These are phyloP conservation scores for Periconia digitata DNA, from an alignment of 2,329 filamentous ascomycete species.

Conservation along the genomic window DNA sequence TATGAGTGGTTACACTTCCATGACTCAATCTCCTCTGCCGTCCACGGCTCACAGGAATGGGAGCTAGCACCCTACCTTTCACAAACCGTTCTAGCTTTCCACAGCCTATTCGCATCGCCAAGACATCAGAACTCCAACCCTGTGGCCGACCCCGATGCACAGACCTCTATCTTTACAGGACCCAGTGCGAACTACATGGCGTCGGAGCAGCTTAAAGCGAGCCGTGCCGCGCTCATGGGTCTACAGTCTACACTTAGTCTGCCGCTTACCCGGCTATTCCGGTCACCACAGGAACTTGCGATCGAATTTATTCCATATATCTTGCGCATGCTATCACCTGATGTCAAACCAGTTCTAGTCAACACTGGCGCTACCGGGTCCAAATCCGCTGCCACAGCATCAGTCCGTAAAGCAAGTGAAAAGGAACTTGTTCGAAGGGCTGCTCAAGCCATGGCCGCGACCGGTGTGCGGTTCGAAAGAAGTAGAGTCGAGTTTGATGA, in stretches of 20 bases:
- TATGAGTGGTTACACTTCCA: constrained; percentile 98
- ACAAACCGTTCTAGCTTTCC: constrained; percentile 85
- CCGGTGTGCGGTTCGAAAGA: constrained; percentile 79
- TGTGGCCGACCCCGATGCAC: constrained; percentile 41
- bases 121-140: constrained; percentile 48
- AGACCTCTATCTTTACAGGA: constrained; percentile 73
- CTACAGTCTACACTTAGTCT: constrained; percentile 74
- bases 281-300: constrained; percentile 74
- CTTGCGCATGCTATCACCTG: constrained; percentile 79
- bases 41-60: constrained; percentile 89
- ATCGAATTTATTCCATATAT: constrained; percentile 85
- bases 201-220: constrained; percentile 77
- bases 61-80: constrained; percentile 86
- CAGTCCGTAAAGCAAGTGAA: constrained; percentile 84
- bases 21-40: constrained; percentile 74
- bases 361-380: constrained; percentile 54
- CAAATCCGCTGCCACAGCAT: constrained; percentile 63
- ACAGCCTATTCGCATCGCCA: constrained; percentile 80
- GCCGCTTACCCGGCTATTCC: constrained; percentile 73
- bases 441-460: constrained; percentile 78
- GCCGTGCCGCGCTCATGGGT: constrained; percentile 70
- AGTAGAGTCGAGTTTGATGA: constrained; percentile 74
- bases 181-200: constrained; percentile 80
- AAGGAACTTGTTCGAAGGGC: constrained; percentile 78
- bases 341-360: constrained; percentile 88